Evolutionary conservation across 768 basidiomycete genomes (phyloP).

Genomic region (Galerina marginata): DNA sequence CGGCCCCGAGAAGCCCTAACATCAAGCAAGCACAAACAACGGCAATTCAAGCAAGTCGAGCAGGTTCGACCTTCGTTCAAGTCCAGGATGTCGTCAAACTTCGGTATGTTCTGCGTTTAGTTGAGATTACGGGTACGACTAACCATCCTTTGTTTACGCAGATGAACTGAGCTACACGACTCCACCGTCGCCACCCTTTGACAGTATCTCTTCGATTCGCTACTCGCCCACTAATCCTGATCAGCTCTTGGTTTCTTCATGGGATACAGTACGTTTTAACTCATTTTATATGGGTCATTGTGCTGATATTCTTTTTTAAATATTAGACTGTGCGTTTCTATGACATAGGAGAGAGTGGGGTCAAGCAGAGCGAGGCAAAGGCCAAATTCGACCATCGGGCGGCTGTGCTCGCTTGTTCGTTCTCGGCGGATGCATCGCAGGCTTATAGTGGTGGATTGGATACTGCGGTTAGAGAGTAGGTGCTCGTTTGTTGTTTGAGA

Average conservation of each 20-base stretch:
- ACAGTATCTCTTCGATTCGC: constrained; percentile 80
- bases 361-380: constrained; percentile 64
- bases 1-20: too few species aligned
- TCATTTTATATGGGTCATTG: constrained; percentile 6
- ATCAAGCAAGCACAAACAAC: constrained; percentile 5
- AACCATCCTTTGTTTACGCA: background rate
- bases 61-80: background rate
- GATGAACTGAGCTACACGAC: constrained; percentile 32
- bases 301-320: background rate
- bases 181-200: constrained; percentile 71
- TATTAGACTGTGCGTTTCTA: constrained; percentile 44
- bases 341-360: constrained; percentile 69
- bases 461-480: constrained; percentile 75
- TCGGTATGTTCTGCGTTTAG: constrained; percentile 2
- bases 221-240: constrained; percentile 84
- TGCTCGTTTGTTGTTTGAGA: background rate
- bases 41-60: background rate
- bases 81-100: constrained; percentile 17
- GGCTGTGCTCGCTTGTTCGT: constrained; percentile 84
- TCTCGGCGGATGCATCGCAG: constrained; percentile 62
- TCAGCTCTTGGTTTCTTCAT: constrained; percentile 83
- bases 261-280: constrained; percentile 70
- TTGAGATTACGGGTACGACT: too few species aligned
- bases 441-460: constrained; percentile 91
- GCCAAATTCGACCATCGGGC: constrained; percentile 90